A percentile compares a stretch with the other conserved stretches of the same genome.
Conservation (phyloP, 306 rosid genomes). For the Gillenia trifoliata region DNA sequence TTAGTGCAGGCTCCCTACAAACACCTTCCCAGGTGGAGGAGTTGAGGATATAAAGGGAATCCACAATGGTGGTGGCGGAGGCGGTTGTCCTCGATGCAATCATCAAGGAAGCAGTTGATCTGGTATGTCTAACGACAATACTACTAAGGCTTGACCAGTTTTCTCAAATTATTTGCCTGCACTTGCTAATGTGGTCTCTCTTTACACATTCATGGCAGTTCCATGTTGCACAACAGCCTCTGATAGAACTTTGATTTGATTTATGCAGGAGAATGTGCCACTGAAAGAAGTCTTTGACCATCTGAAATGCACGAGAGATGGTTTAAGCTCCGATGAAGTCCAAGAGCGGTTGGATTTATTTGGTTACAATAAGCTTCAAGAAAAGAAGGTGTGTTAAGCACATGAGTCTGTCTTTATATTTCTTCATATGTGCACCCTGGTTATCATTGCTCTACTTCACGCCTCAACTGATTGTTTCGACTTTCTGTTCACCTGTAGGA, state of each 20-base stretch:
- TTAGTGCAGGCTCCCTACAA: neutral
- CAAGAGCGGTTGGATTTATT: slow-evolving; percentile 49
- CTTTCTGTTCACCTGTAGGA: slow-evolving; percentile 32
- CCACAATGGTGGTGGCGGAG: slow-evolving; percentile 44
- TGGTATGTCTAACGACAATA: slow-evolving; percentile 28
- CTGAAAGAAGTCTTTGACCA: slow-evolving; percentile 61
- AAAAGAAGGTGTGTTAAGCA: slow-evolving; percentile 49
- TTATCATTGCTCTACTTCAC: neutral
- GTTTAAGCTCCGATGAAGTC: slow-evolving; percentile 51
- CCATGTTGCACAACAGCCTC: neutral
- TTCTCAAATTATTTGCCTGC: no score
- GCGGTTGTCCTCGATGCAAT: slow-evolving; percentile 48
- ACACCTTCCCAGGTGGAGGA: slow-evolving; percentile 13
- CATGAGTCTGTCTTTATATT: neutral
- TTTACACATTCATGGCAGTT: neutral
- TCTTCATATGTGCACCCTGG: no score
- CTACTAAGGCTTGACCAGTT: no score
- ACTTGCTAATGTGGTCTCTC: no score
- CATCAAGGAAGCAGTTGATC: slow-evolving; percentile 59
- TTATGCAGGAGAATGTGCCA: slow-evolving; percentile 59
- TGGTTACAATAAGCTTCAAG: slow-evolving; percentile 75
- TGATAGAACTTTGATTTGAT: slow-evolving; percentile 21
- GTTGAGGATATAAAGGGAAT: slow-evolving; percentile 9
- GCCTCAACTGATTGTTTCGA: neutral
- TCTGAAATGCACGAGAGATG: slow-evolving; percentile 54